Base-by-base conservation (phyloP, 257 asterid genomes). In the Ocimum tenuiflorum region DNA sequence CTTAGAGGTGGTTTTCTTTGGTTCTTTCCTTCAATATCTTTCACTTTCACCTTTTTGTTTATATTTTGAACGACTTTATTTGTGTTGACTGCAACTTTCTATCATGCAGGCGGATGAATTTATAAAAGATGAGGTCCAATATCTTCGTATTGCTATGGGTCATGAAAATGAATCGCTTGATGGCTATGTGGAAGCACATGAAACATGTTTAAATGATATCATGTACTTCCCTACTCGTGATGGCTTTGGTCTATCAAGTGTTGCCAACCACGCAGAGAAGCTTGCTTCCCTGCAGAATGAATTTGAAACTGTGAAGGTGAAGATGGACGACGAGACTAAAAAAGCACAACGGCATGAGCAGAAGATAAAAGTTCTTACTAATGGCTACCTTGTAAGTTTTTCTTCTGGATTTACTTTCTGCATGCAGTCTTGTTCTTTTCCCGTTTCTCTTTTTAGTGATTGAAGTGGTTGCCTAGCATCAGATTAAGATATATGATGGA, bases 271-370 rank as follows among this genome's bases (percentile, higher is more conserved):
- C 70, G 62, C 71, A 68, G 99, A 94, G 73, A 94, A 85, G 74
- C 83, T 94, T 31, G 79, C 86, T 42, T 94, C 97, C 49, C 78
- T 94, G 55, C 97, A 91, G 75, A 75, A 65, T 54, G 96, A 94
- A 72, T 94, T 86, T 67, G 99, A 90, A 71, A 83, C 75, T 46
- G 92, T 86, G 66, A 94, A 85, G 91, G 81, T 73, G 73, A 88
- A 78, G 78, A 85, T 94, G 96, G 96, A 91, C 3, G 96, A 91
- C 23, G 96, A 88, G 75, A 77, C 96, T 29, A 91, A 86, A 78
- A 94, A 88, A 69, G 99, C 95, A 23, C 94, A 84, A 54, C 78
- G 80, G 31, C 86, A 77, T 19, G 99, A 94, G 83, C 91, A 87
- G 70, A 94, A 84, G 84, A 85, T 94, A 36, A 94, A 90, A 75